Evolutionary conservation across 129 eudicot species (phyloP).

Genomic region (Deinandra increscens): DNA sequence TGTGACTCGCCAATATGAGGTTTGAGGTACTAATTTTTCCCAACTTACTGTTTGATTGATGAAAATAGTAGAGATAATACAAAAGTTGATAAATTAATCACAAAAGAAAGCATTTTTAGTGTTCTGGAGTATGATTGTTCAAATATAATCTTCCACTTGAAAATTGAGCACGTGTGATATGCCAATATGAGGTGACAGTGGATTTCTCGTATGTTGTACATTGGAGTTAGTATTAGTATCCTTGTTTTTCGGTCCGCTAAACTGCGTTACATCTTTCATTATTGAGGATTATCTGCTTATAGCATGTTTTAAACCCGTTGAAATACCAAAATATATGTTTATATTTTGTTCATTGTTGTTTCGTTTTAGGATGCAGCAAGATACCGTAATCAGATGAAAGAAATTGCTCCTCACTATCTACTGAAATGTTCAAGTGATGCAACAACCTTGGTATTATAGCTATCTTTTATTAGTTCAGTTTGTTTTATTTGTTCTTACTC

Average conservation of each 20-base stretch:
- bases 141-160: background rate
- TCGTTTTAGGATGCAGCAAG: constrained; percentile 76
- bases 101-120: background rate
- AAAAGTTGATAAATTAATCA: too few species aligned
- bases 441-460: constrained; percentile 73
- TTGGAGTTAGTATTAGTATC: background rate
- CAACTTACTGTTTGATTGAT: too few species aligned
- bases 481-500: background rate
- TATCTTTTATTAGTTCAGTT: background rate
- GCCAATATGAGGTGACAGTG: background rate
- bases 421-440: constrained; percentile 96
- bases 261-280: background rate
- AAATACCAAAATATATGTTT: too few species aligned
- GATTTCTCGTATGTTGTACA: background rate
- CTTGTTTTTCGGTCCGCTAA: background rate
- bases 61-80: too few species aligned
- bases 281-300: background rate
- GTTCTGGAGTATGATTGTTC: background rate
- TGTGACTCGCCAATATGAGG: too few species aligned
- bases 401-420: constrained; percentile 83
- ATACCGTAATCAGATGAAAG: constrained; percentile 72
- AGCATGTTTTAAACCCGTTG: too few species aligned
- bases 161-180: background rate
- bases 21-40: too few species aligned
- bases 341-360: too few species aligned